Base-by-base conservation (phyloP, 352 stramenopile genomes). In the Phytophthora gonapodyides region DNA sequence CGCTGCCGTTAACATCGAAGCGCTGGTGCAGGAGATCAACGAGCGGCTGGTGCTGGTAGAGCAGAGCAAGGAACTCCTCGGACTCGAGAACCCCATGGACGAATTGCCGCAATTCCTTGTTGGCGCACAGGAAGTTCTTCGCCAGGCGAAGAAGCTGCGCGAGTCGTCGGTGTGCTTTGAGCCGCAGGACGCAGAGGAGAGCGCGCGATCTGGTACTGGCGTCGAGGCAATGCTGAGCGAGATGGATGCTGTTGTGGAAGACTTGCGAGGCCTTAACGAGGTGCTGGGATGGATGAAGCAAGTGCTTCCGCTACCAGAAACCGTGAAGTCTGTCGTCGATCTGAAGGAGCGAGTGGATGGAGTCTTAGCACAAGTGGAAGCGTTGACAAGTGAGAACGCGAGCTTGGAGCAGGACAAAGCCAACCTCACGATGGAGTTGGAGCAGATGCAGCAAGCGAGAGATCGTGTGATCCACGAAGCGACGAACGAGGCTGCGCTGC, bases 91-190 rank as follows among this genome's bases (percentile, higher is more conserved):
- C 6, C 59, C 64, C 13, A 21, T 63, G 1, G 35, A 67, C 3
- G 79, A 84, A 17, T 49, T 90, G 5, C 75, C 66, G 1, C 24
- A 55, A 27, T 50, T 87, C 8, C 38, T 85, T 0, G 24, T 51
- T 27, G 49, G 47, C 10, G 48, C 69, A 5, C 44, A 70, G 19
- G 38, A 54, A 54, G 34, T 76, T 33, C 63, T 69, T 48, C 27
- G 36, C 1, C 68, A 64, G 24, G 60, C 59, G 6, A 69, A 66
- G n/a, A 42, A 62, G 17, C 30, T 73, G 45, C 65, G 65, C 15
- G 49, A 57, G n/a, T 37, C 52, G 12, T 67, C 53, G 3, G 34
- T 42, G 5, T 45, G 36, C 4, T 49, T 37, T 15, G 37, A 56
- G 7, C 30, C 30, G 40, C 46, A 53, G 24, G 27, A 61, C 44